Evolutionary conservation across 1,139 yeast genomes (phyloP), one percentile per base, ranked within the genome.

Genomic region (Sugiyamaella paludigena): DNA sequence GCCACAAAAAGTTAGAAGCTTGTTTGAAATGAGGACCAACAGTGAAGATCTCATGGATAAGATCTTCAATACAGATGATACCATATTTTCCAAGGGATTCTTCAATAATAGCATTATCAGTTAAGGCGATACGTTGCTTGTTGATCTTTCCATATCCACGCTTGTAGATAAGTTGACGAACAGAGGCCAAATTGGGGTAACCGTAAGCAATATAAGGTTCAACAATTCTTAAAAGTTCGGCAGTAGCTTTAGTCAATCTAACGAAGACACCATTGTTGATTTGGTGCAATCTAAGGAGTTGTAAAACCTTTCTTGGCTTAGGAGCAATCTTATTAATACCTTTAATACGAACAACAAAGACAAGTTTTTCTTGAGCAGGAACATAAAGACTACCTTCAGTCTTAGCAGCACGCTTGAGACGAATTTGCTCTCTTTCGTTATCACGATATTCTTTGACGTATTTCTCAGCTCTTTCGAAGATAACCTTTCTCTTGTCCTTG

Each of bases 1-100:
- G 98, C 97, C 98, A 92, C 79, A 92, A 82, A 83, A 92, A 92
- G 97, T 92, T 92, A 89, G 88, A 87, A 69, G 89, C 98, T 82
- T 92, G 98, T 84, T 92, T 92, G 91, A 92, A 92, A 92, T 89
- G 88, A 75, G 98, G 97, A 74, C 98, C 98, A 74, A 91, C 97
- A 62, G 98, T 86, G 87, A 81, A 85, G 71, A 92, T 87, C 82
- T 92, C 98, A 86, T 92, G 98, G 77, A 92, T 87, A 79, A 92
- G 83, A 76, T 92, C 98, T 79, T 92, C 98, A 66, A 92, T 75
- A 66, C 96, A 91, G 74, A 83, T 81, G 75, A 92, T 87, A 79
- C 98, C 97, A 85, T 81, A 92, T 79, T 89, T 80, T 76, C 98
- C 98, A 71, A 92, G 86, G 71, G 80, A 68, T 69, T 85, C 91